Conservation (phyloP, 1,284 basidiomycete genomes). For the Earliella scabrosa region DNA sequence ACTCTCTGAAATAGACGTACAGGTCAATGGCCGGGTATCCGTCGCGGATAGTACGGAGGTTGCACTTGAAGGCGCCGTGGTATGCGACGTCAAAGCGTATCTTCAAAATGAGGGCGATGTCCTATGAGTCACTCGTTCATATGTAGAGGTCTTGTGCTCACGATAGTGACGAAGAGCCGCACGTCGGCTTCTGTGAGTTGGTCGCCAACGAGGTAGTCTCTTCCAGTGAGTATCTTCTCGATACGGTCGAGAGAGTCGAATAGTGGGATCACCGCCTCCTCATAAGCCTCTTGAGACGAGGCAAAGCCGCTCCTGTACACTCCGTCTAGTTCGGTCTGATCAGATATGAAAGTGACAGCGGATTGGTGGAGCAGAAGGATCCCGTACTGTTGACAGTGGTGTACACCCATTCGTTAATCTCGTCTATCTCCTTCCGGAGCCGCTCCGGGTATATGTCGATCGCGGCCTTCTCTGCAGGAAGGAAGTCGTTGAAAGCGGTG, state of each 20-base stretch:
- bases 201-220: constrained; percentile 84
- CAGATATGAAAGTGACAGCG: not conserved
- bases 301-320: constrained; percentile 94
- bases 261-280: constrained; percentile 70
- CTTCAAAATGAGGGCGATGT: too few species aligned
- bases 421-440: constrained; percentile 73
- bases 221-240: constrained; percentile 77
- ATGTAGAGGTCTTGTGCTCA: constrained; percentile 39
- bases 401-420: constrained; percentile 88
- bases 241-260: constrained; percentile 82
- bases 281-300: constrained; percentile 81
- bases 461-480: constrained; percentile 67
- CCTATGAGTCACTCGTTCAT: too few species aligned
- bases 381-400: constrained; percentile 76
- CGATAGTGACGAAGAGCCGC: constrained; percentile 89
- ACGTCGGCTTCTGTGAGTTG: constrained; percentile 91
- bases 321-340: constrained; percentile 53
- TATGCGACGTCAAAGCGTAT: constrained; percentile 82
- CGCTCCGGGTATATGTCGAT: constrained; percentile 27
- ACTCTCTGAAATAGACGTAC: constrained; percentile 39
- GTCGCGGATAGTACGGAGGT: constrained; percentile 76
- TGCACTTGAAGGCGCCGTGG: constrained; percentile 94
- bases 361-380: not conserved
- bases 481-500: constrained; percentile 76
- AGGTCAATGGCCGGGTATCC: constrained; percentile 83